These are phyloP conservation scores for Fusarium devonianum DNA, from an alignment of 2,329 filamentous ascomycete genomes.

Conservation along the genomic window DNA sequence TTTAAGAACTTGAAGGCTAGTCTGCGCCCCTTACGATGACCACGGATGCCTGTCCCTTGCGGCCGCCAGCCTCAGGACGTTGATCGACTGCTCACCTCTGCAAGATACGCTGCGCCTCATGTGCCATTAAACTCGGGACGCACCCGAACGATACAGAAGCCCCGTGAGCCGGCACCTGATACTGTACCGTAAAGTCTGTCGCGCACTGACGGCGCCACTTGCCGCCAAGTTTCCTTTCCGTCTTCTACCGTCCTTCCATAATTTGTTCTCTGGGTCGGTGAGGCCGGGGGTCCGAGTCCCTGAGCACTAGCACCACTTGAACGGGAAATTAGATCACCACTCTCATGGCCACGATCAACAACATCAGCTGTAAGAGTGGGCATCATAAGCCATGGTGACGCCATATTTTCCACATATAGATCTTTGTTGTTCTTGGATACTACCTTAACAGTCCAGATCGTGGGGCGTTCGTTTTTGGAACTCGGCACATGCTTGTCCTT, in stretches of 20 bases:
- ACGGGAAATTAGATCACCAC: constrained; percentile 39
- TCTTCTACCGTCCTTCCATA: constrained; percentile 35
- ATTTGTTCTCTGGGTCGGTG: constrained; percentile 37
- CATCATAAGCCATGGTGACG: constrained; percentile 37
- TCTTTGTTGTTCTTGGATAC: constrained; percentile 27
- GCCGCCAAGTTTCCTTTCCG: constrained; percentile 8
- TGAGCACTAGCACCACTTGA: constrained; percentile 27
- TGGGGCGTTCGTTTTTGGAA: constrained; percentile 16
- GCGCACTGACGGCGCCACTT: constrained; percentile 30
- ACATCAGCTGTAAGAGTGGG: constrained; percentile 33
- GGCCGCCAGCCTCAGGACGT: constrained; percentile 40
- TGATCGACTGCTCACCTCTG: constrained; percentile 32
- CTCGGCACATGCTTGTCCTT: constrained; percentile 27
- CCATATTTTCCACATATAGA: constrained; percentile 31
- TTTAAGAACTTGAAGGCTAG: constrained; percentile 10
- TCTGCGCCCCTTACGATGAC: constrained; percentile 5
- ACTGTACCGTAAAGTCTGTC: no score
- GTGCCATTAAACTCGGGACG: constrained; percentile 26
- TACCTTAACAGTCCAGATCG: constrained; percentile 14
- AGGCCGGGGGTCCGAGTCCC: constrained; percentile 36
- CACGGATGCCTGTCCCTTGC: constrained; percentile 30
- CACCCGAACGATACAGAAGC: constrained; percentile 6
- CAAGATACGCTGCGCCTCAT: constrained; percentile 29
- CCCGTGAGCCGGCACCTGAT: no score
- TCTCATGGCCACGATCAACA: constrained; percentile 29